Conservation (phyloP, 306 rosid genomes). For the Cicer chorassanicum region DNA sequence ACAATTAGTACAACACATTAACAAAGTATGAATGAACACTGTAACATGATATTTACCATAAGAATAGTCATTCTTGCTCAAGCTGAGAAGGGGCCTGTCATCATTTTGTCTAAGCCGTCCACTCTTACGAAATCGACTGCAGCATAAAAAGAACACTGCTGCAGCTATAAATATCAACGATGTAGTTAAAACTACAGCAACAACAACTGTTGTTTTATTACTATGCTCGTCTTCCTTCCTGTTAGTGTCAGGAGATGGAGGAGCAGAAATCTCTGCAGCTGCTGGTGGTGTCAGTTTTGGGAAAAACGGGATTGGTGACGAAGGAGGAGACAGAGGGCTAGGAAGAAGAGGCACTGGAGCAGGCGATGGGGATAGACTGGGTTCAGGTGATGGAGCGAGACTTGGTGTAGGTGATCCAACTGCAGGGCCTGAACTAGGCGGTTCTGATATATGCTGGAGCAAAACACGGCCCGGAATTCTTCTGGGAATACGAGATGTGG, state of each 20-base stretch:
- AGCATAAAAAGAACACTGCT: constrained; percentile 67
- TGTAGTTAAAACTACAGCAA: constrained; percentile 76
- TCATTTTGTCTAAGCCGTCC: constrained; percentile 64
- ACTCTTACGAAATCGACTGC: constrained; percentile 44
- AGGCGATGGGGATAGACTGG: constrained; percentile 36
- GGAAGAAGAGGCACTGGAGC: constrained; percentile 33
- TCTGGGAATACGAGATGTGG: constrained; percentile 50
- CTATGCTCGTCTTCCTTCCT: constrained; percentile 37
- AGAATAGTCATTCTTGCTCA: constrained; percentile 75
- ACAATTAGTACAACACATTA: constrained; percentile 29
- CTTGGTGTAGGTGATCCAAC: constrained; percentile 48
- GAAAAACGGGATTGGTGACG: constrained; percentile 29
- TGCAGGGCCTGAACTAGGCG: constrained; percentile 48
- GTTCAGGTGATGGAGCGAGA: constrained; percentile 43
- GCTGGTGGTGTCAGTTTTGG: constrained; percentile 45
- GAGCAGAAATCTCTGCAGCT: constrained; percentile 31
- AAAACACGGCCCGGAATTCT: constrained; percentile 56
- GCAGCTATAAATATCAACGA: constrained; percentile 66
- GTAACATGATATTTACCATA: constrained; percentile 56
- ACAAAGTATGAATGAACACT: constrained; percentile 24
- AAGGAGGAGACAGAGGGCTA: constrained; percentile 25
- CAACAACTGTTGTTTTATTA: constrained; percentile 50
- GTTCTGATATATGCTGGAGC: constrained; percentile 51
- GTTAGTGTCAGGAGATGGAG: constrained; percentile 47
- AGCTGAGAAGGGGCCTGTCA: constrained; percentile 85